Evolutionary conservation across 108 stramenopile genomes (phyloP), one percentile per base, ranked within the genome.

Genomic region (Cylindrotheca fusiformis): DNA sequence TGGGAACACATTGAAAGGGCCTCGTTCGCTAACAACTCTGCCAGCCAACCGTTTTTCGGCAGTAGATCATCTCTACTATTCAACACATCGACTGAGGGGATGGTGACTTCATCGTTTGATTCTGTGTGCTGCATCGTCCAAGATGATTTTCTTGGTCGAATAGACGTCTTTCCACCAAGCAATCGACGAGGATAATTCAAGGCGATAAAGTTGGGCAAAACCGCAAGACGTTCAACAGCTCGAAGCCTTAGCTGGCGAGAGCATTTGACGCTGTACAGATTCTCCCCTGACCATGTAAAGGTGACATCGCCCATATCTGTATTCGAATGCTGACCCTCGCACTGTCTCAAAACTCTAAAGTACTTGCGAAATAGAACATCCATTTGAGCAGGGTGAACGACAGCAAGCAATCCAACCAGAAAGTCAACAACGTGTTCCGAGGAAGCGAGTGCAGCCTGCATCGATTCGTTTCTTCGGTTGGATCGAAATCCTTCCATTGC

Each of bases 371-470:
- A 28, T 12, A 94, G 54, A 20, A 73, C 51, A 36, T 63, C 47
- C 57, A 74, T 60, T 33, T 94, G 93, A 12, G 83, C 80, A 12
- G 93, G 86, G 61, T 94, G 93, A 0, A 94, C 18, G 32, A 90
- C 52, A 31, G 90, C 48, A 58, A 75, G 69, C 14, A 90, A 66
- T 20, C 93, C 89, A 44, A 79, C 61, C 19, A 91, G 32, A 58
- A 91, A 94, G 30, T 94, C 93, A 48, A 87, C 27, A 1, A 82
- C 65, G 29, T 23, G 22, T 19, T 80, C 76, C 8, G 60, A 68
- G 8, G 50, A 67, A 1, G 29, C 31, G 18, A 86, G 54, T 21
- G 81, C 78, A 23, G 63, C 58, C 1, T 60, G 31, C 12, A 91
- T 49, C 58, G 65, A 60, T 23, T 59, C 63, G 49, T 87, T 81